A percentile compares a stretch with the other conserved stretches of the same genome.
Evolutionary conservation across 1,284 basidiomycete genomes (phyloP).

Genomic region (Cryptococcus sp.): DNA sequence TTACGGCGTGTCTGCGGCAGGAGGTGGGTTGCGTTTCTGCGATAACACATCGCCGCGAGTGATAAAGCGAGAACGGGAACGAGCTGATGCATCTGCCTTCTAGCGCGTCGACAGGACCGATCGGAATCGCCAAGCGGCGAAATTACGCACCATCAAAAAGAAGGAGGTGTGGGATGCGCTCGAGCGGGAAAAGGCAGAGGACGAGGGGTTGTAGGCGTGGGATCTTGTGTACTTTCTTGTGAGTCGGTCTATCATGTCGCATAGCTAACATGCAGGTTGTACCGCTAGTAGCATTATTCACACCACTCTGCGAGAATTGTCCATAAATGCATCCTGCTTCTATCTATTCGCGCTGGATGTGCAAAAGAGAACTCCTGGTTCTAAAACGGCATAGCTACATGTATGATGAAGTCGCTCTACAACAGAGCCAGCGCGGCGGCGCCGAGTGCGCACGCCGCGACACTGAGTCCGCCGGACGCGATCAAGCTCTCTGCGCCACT

Average conservation of each 20-base stretch:
- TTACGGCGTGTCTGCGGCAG: conserved; percentile 71
- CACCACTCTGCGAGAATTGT: too few species aligned
- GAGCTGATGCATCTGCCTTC: conserved; percentile 6
- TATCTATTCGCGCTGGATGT: too few species aligned
- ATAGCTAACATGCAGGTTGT: too few species aligned
- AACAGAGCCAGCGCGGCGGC: too few species aligned
- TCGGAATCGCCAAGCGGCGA: conserved; percentile 69
- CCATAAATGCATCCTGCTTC: too few species aligned
- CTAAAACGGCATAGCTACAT: too few species aligned
- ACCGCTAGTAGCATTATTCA: too few species aligned
- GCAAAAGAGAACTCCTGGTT: too few species aligned
- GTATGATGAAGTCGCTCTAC: too few species aligned
- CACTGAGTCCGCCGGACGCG: not conserved
- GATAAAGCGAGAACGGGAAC: not conserved
- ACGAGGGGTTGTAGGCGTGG: conserved; percentile 1
- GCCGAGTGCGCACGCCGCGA: too few species aligned
- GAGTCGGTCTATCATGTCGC: too few species aligned
- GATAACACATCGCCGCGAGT: not conserved
- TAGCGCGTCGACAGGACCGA: conserved; percentile 70
- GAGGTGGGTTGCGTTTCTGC: conserved; percentile 61
- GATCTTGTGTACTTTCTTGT: not conserved
- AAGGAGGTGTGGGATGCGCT: conserved; percentile 42
- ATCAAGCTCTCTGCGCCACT: not conserved
- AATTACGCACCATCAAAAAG: conserved; percentile 57
- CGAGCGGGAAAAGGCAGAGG: conserved; percentile 33